phyloP scores from a whole-genome alignment of 2,329 filamentous ascomycete genomes.

The Hirsutella thompsonii region DNA sequence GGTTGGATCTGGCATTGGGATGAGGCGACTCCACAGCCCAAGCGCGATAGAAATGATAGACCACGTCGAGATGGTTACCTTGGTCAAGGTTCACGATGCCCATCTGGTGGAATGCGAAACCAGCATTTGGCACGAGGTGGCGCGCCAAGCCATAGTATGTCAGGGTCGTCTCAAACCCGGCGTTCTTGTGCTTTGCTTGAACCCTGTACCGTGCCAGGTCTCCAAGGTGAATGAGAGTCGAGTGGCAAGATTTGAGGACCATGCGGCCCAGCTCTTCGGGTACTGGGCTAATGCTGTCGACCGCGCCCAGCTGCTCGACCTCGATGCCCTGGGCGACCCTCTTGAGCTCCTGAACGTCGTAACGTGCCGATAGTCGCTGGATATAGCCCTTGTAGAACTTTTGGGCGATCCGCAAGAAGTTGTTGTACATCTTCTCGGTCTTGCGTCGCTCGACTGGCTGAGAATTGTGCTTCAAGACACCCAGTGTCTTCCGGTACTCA shows the following conservation, averaged over 20 bases:
- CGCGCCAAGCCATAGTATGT: conserved; percentile 77
- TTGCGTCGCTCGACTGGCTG: conserved; percentile 57
- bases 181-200: conserved; percentile 58
- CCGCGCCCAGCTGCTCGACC: conserved; percentile 25
- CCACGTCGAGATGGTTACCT: conserved; percentile 66
- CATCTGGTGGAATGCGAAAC: conserved; percentile 79
- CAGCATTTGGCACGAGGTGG: conserved; percentile 64
- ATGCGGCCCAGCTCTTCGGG: conserved; percentile 37
- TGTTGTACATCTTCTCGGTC: conserved; percentile 66
- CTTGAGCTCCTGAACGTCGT: conserved; percentile 37
- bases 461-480: conserved; percentile 36
- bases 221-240: conserved; percentile 73
- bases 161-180: conserved; percentile 67
- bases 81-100: conserved; percentile 73
- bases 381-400: conserved; percentile 83
- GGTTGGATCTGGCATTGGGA: conserved; percentile 59
- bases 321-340: conserved; percentile 28
- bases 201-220: conserved; percentile 80
- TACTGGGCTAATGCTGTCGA: conserved; percentile 30
- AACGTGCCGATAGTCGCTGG: conserved; percentile 55
- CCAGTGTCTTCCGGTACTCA: conserved; percentile 60
- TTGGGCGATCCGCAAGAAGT: conserved; percentile 78
- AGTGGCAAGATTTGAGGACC: conserved; percentile 65
- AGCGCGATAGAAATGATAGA: conserved; percentile 83
- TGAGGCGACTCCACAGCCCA: conserved; percentile 63